Percentiles rank a stretch among this genome's conserved stretches.
These are phyloP conservation scores for Bimuria novae-zelandiae DNA, from an alignment of 2,329 filamentous ascomycete genomes.

Conservation along the genomic window DNA sequence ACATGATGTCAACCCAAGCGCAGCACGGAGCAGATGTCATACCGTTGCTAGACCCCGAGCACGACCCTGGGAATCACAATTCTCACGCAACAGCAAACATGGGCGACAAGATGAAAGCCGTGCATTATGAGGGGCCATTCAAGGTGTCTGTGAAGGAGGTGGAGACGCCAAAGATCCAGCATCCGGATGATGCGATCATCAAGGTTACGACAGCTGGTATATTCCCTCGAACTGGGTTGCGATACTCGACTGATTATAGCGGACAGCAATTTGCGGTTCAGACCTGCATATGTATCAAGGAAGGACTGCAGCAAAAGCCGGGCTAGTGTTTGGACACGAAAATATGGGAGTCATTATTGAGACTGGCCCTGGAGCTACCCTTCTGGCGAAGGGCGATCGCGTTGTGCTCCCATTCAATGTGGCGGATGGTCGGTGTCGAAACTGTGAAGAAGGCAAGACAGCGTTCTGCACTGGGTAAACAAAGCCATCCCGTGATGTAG, in stretches of 20 bases:
- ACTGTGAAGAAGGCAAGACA: conserved; percentile 67
- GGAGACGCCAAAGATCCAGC: conserved; percentile 61
- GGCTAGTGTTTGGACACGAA: conserved; percentile 67
- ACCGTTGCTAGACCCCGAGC: conserved; percentile 16
- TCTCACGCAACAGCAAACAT: conserved; percentile 6
- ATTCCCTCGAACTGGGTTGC: not conserved
- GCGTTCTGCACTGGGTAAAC: conserved; percentile 65
- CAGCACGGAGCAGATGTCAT: conserved; percentile 7
- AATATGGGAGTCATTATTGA: conserved; percentile 65
- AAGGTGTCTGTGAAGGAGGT: conserved; percentile 67
- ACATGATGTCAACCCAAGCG: conserved; percentile 2
- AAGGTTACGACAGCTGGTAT: conserved; percentile 66
- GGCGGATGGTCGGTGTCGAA: conserved; percentile 65
- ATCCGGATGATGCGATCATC: conserved; percentile 68
- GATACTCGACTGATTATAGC: conserved; percentile 2
- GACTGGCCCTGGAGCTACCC: conserved; percentile 61
- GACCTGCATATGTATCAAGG: conserved; percentile 66
- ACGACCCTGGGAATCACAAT: conserved; percentile 11
- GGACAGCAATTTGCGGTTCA: conserved; percentile 59
- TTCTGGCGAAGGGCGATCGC: conserved; percentile 65
- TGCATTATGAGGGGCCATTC: conserved; percentile 66
- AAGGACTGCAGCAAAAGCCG: conserved; percentile 64
- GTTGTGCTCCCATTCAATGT: conserved; percentile 70
- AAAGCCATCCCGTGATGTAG: not conserved
- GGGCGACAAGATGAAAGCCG: conserved; percentile 60